These are phyloP conservation scores for Oryza meyeriana DNA, from an alignment of 176 grass and related monocot genomes.

Conservation along the genomic window DNA sequence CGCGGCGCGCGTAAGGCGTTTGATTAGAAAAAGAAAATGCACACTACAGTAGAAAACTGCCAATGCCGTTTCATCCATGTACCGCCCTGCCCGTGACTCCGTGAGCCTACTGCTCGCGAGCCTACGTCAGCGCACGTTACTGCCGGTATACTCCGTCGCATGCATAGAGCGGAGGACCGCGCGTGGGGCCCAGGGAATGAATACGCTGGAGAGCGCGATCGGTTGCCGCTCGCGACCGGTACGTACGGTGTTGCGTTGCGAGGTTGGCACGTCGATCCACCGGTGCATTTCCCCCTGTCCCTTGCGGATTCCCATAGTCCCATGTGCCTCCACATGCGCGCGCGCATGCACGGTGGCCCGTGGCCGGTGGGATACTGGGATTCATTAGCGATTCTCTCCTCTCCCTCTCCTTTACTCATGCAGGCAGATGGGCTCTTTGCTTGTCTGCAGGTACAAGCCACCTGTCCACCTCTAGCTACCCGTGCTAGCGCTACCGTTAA, in stretches of 20 bases:
- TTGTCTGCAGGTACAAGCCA: background rate
- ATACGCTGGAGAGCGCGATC: background rate
- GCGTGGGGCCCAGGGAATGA: background rate
- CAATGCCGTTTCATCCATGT: too few species aligned
- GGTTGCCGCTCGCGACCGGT: too few species aligned
- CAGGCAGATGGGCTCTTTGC: background rate
- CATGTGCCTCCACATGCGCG: conserved; percentile 24
- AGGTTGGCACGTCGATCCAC: conserved; percentile 16
- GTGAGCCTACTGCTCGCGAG: too few species aligned
- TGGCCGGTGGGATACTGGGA: background rate
- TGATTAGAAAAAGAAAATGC: too few species aligned
- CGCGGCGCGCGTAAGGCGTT: background rate
- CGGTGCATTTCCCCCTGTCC: background rate
- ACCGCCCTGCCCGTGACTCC: too few species aligned
- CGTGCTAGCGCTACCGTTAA: background rate
- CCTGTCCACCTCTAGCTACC: background rate
- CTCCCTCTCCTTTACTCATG: too few species aligned
- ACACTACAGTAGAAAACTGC: background rate
- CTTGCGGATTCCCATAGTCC: background rate
- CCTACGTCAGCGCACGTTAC: too few species aligned
- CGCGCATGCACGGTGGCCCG: background rate
- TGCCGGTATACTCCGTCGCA: background rate
- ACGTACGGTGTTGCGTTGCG: background rate
- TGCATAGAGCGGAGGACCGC: background rate
- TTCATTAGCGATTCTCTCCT: background rate